Base-by-base conservation (phyloP, 2,329 filamentous ascomycete genomes). In the Aspergillus hortae region DNA sequence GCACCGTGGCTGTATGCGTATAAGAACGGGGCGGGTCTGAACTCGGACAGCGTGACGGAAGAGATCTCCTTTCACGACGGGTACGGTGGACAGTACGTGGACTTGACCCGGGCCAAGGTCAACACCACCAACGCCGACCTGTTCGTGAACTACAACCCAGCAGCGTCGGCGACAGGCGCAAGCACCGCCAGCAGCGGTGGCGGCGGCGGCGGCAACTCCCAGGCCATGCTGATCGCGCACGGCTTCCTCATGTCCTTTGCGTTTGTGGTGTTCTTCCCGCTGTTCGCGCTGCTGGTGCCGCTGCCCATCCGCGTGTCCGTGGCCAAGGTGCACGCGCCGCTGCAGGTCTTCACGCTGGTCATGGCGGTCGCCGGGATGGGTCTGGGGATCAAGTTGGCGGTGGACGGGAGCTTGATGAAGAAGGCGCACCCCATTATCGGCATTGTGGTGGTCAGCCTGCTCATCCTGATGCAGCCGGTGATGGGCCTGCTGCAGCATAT, bases 381-480 rank as follows among this genome's bases (percentile, higher is more conserved):
- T 3, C 60, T 83, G 0, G 81, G 81, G 6, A 64, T 83, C 40
- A 74, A 73, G 21, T 63, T 83, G 12, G 78, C 75, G 3, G 67
- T 62, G 1, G 61, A 73, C 14, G 56, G 74, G 15, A 56, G 59
- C 11, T 48, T 74, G 53, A 52, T 77, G 11, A 53, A 67, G 47
- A 62, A 67, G 40, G 68, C 77, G 41, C 80, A 83, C 54, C 70
- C 77, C 1, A 74, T 81, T 57, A 80, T 83, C 50, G 80, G 80
- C 12, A 72, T 80, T 6, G 61, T 81, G 6, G 70, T 80, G 6
- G 67, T 83, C 30, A 65, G 66, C 1, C 56, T 70, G 7, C 62
- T 87, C 2, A 72, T 88, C 3, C 69, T 84, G 9, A 78, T 86
- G 55, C 78, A 81, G 55, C 80, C 80, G 0, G 61, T 75, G 3